phyloP scores from a whole-genome alignment of 768 basidiomycete species.

The Mycena olivaceomarginata region DNA sequence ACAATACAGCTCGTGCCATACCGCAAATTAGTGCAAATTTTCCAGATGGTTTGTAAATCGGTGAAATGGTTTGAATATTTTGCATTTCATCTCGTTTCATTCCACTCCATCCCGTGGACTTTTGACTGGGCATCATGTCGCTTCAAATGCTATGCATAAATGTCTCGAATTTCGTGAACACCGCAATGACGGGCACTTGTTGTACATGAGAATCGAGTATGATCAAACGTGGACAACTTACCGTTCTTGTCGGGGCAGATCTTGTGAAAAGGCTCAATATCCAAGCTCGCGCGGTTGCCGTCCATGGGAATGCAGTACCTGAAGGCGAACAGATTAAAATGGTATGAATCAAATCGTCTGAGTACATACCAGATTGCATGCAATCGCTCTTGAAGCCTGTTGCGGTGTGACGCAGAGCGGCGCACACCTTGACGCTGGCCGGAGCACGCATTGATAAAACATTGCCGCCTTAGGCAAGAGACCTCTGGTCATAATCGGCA shows the following conservation, averaged over 20 bases:
- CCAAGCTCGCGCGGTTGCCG: constrained; percentile 2
- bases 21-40: no score
- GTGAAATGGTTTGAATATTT: no score
- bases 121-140: constrained; percentile 18
- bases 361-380: constrained; percentile 12
- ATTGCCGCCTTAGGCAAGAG: no score
- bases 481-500: no score
- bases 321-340: constrained; percentile 14
- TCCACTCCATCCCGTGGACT: no score
- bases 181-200: constrained; percentile 22
- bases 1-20: no score
- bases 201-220: background rate
- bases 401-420: background rate
- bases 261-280: constrained; percentile 8
- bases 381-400: no score
- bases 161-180: constrained; percentile 20
- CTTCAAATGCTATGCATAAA: constrained; percentile 2
- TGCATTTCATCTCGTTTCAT: no score
- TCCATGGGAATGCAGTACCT: constrained; percentile 25
- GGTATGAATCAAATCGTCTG: background rate
- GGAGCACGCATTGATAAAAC: no score
- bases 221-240: constrained; percentile 11
- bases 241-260: constrained; percentile 17
- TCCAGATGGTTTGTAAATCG: no score
- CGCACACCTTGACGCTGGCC: no score